Evolutionary conservation across 2,329 filamentous ascomycete genomes (phyloP).

Genomic region (Talaromyces funiculosus): DNA sequence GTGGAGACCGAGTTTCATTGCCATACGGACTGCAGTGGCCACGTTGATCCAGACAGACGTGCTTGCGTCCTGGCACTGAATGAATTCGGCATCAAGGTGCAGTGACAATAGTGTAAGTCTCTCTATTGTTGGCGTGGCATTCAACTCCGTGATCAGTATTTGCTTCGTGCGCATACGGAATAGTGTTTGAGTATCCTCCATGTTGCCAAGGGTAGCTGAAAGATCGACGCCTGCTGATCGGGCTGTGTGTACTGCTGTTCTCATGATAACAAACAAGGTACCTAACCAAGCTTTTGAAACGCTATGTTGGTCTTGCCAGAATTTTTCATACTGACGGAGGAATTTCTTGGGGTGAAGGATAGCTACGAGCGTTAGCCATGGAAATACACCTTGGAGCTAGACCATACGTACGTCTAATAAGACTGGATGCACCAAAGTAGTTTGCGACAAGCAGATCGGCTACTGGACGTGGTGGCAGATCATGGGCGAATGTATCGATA

Average conservation of each 20-base stretch:
- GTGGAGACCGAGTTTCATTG: constrained; percentile 57
- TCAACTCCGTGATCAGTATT: constrained; percentile 52
- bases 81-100: constrained; percentile 53
- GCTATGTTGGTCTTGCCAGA: constrained; percentile 50
- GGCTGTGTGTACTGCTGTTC: constrained; percentile 53
- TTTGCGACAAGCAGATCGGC: constrained; percentile 11
- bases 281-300: constrained; percentile 47
- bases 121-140: constrained; percentile 50
- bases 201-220: constrained; percentile 50
- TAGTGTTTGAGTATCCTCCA: constrained; percentile 28
- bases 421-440: constrained; percentile 9
- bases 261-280: constrained; percentile 53
- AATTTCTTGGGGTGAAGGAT: constrained; percentile 14
- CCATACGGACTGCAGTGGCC: constrained; percentile 51
- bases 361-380: constrained; percentile 1
- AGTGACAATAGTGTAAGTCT: constrained; percentile 54
- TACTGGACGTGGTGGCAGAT: constrained; percentile 7
- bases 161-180: constrained; percentile 49
- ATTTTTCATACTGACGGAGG: constrained; percentile 47
- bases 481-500: constrained; percentile 10
- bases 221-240: constrained; percentile 52
- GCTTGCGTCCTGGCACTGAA: constrained; percentile 50
- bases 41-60: constrained; percentile 50
- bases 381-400: not conserved
- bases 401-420: constrained; percentile 6